Percentiles rank a stretch among this genome's conserved stretches.
Evolutionary conservation across 2,329 filamentous ascomycete species (phyloP).

Genomic region (Ophiostoma australiae): DNA sequence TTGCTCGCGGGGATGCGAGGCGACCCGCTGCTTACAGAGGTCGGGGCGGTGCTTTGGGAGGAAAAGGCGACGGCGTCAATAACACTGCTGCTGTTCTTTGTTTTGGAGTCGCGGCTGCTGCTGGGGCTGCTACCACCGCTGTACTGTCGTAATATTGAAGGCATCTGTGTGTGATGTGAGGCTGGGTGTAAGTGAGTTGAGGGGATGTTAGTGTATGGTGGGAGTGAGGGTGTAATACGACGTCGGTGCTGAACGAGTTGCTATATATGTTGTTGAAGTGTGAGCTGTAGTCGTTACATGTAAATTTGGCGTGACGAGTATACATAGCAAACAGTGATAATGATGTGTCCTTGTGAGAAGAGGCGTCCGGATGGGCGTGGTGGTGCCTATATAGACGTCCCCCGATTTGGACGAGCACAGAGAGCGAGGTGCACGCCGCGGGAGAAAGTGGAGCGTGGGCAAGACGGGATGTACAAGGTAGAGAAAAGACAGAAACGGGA

Average conservation of each 20-base stretch:
- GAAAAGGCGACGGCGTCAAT: slow-evolving; percentile 40
- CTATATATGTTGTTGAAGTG: not conserved
- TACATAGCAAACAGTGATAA: not conserved
- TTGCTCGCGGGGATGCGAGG: slow-evolving; percentile 38
- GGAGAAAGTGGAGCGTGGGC: not conserved
- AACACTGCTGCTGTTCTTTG: slow-evolving; percentile 40
- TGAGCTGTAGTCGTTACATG: not conserved
- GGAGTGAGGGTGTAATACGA: not conserved
- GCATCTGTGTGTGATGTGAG: slow-evolving; percentile 28
- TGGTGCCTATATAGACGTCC: slow-evolving; percentile 11
- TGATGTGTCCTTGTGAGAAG: not conserved
- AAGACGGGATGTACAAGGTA: not conserved
- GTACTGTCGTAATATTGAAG: slow-evolving; percentile 37
- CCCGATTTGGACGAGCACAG: not conserved
- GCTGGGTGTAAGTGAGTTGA: slow-evolving; percentile 1
- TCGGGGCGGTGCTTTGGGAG: slow-evolving; percentile 43
- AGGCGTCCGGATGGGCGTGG: not conserved
- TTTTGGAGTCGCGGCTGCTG: slow-evolving; percentile 36
- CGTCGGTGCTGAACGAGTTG: not conserved
- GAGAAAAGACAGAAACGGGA: slow-evolving; percentile 4
- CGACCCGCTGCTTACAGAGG: slow-evolving; percentile 39
- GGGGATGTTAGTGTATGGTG: not conserved
- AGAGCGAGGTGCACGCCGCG: not conserved
- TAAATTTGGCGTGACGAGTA: not conserved
- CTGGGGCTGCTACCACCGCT: slow-evolving; percentile 25